These are phyloP conservation scores for Chalciporus piperatoides DNA, from an alignment of 1,284 basidiomycete species.

Conservation along the genomic window DNA sequence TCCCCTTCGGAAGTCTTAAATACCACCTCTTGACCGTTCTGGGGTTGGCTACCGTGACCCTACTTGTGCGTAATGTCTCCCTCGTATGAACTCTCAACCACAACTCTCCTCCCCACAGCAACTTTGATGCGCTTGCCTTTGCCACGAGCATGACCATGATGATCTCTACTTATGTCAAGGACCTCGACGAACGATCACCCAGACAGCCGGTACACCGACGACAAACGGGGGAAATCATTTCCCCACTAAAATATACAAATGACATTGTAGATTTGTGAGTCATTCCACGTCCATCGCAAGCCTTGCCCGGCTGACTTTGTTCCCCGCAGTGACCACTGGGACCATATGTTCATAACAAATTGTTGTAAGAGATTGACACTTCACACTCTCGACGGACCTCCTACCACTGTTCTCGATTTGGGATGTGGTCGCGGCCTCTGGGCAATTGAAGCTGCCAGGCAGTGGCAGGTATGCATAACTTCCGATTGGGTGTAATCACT, in stretches of 20 bases:
- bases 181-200: slow-evolving; percentile 45
- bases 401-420: slow-evolving; percentile 59
- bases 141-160: slow-evolving; percentile 28
- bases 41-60: slow-evolving; percentile 6
- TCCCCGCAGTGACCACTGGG: slow-evolving; percentile 58
- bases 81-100: slow-evolving; percentile 7
- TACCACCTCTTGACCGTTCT: slow-evolving; percentile 12
- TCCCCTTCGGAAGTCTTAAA: slow-evolving; percentile 11
- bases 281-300: not conserved
- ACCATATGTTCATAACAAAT: slow-evolving; percentile 55
- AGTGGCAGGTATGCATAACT: slow-evolving; percentile 52
- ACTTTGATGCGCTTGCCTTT: slow-evolving; percentile 21
- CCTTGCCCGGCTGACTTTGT: not conserved
- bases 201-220: slow-evolving; percentile 41
- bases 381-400: slow-evolving; percentile 49
- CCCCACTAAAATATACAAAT: slow-evolving; percentile 49
- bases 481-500: slow-evolving; percentile 4
- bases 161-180: slow-evolving; percentile 36
- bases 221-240: slow-evolving; percentile 45
- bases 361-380: slow-evolving; percentile 49
- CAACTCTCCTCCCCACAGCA: slow-evolving; percentile 8
- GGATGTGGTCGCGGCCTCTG: slow-evolving; percentile 81
- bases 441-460: slow-evolving; percentile 61
- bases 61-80: slow-evolving; percentile 19
- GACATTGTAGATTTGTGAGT: slow-evolving; percentile 55